These are phyloP conservation scores for Arthroderma sp. DNA, from an alignment of 2,329 filamentous ascomycete genomes.

Conservation along the genomic window DNA sequence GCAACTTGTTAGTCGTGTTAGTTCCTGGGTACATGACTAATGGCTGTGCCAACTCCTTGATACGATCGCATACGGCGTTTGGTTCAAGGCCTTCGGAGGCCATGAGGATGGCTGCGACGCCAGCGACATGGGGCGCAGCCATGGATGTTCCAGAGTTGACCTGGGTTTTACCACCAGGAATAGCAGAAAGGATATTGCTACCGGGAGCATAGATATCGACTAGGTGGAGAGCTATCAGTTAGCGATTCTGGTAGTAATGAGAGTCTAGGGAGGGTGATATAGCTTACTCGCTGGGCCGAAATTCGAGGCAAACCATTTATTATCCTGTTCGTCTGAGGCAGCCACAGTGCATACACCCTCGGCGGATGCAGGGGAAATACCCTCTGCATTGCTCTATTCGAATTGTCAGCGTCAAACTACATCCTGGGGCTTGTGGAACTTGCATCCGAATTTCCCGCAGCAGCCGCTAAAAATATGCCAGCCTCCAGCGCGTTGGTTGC, in stretches of 20 bases:
- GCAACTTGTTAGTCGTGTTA: constrained; percentile 19
- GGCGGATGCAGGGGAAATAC: constrained; percentile 26
- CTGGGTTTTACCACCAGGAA: constrained; percentile 37
- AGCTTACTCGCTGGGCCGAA: constrained; percentile 22
- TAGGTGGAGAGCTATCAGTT: neutral
- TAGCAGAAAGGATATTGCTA: constrained; percentile 38
- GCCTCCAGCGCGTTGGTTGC: constrained; percentile 22
- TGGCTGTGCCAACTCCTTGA: constrained; percentile 39
- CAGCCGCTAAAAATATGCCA: constrained; percentile 29
- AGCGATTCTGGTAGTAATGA: too few species aligned
- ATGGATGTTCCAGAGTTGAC: constrained; percentile 25
- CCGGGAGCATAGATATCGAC: constrained; percentile 48
- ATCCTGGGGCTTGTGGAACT: neutral
- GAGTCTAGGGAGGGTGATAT: too few species aligned
- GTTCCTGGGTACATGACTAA: constrained; percentile 12
- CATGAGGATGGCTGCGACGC: constrained; percentile 41
- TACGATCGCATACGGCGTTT: constrained; percentile 32
- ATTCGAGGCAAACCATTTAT: constrained; percentile 28
- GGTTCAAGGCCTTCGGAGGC: constrained; percentile 37
- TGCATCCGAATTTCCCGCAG: constrained; percentile 28
- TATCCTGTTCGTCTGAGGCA: constrained; percentile 21
- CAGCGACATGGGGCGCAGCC: constrained; percentile 35
- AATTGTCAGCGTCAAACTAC: constrained; percentile 9
- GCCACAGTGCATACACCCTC: constrained; percentile 27
- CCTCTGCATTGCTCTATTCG: constrained; percentile 17